These are phyloP conservation scores for Pseudogymnoascus sp. DNA, from an alignment of 2,329 filamentous ascomycete genomes.

Conservation along the genomic window DNA sequence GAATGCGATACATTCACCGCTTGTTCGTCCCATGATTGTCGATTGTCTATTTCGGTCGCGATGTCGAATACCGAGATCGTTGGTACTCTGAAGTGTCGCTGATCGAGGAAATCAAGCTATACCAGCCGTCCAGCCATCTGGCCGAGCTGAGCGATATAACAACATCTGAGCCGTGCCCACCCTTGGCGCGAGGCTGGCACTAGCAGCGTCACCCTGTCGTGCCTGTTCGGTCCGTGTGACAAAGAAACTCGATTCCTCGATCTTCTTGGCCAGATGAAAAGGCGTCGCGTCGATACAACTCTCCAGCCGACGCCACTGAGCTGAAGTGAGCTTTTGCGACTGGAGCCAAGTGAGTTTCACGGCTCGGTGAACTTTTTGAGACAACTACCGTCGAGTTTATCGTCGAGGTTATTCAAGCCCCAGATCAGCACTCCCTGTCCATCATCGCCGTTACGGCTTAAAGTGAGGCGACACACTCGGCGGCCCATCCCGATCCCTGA, in stretches of 20 bases:
- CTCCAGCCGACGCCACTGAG: neutral
- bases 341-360: neutral
- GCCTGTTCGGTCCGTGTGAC: neutral
- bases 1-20: neutral
- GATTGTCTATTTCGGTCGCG: neutral
- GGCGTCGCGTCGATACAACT: neutral
- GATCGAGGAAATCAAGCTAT: neutral
- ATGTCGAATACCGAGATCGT: neutral
- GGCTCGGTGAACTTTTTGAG: neutral
- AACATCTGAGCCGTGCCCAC: conserved; percentile 6
- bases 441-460: neutral
- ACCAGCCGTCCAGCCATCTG: neutral
- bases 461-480: conserved; percentile 2
- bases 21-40: neutral
- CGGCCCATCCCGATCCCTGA: conserved; percentile 7
- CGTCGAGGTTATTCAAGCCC: neutral
- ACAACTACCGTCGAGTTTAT: neutral
- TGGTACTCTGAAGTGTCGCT: neutral
- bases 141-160: conserved; percentile 1
- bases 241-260: neutral
- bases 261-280: neutral
- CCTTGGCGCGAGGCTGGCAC: conserved; percentile 1
- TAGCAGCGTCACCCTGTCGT: neutral
- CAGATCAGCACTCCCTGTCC: conserved; percentile 3
- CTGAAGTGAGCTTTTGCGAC: neutral